Evolutionary conservation across 1,139 yeast genomes (phyloP).

Genomic region (Geotrichum klebahnii): DNA sequence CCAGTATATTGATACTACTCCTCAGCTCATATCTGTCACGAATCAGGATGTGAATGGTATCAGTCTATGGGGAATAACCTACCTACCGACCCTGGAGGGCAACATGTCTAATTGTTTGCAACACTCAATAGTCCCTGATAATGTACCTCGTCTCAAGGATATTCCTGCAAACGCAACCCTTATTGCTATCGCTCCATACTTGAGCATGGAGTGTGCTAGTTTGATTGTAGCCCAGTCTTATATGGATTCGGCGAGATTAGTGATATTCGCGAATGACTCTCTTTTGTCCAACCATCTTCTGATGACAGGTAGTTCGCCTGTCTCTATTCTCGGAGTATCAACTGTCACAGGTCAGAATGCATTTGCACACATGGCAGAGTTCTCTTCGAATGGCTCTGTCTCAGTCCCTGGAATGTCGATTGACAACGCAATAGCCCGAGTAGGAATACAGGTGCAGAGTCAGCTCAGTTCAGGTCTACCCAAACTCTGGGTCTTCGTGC

Average conservation of each 20-base stretch:
- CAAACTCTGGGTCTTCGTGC: constrained; percentile 24
- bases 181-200: constrained; percentile 21
- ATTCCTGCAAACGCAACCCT: constrained; percentile 16
- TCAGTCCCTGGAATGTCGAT: constrained; percentile 8
- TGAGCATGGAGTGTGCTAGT: constrained; percentile 13
- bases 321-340: constrained; percentile 13
- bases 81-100: constrained; percentile 15
- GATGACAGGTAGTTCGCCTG: constrained; percentile 7
- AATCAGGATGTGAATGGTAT: constrained; percentile 14
- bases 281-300: background rate
- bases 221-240: constrained; percentile 18
- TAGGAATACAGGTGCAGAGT: constrained; percentile 16
- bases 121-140: constrained; percentile 10
- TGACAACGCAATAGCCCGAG: constrained; percentile 9
- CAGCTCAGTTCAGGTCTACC: constrained; percentile 12
- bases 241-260: constrained; percentile 16
- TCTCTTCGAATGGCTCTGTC: constrained; percentile 13
- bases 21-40: constrained; percentile 13
- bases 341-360: constrained; percentile 13
- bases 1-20: constrained; percentile 11
- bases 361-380: constrained; percentile 15
- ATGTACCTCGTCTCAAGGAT: constrained; percentile 13
- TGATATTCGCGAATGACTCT: constrained; percentile 19
- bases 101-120: constrained; percentile 13
- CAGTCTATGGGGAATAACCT: constrained; percentile 21